These are phyloP conservation scores for Botryotinia globosa DNA, from an alignment of 2,329 filamentous ascomycete species.

Conservation along the genomic window DNA sequence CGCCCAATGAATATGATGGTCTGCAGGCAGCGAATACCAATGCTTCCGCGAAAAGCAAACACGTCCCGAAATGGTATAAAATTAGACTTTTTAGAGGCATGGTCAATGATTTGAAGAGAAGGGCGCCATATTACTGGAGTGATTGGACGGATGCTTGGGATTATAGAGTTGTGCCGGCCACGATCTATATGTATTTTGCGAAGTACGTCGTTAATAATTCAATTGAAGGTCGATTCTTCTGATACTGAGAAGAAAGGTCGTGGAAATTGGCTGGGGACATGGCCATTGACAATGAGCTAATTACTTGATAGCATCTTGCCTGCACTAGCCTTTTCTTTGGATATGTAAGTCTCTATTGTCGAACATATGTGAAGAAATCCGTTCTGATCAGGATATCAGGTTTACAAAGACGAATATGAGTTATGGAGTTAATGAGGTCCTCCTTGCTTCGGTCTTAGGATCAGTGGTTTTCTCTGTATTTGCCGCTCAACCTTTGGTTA, in stretches of 20 bases:
- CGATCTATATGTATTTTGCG: conserved; percentile 92
- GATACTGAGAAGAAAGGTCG: background rate
- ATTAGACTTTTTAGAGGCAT: conserved; percentile 75
- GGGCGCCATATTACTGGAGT: conserved; percentile 74
- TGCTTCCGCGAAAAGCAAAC: conserved; percentile 26
- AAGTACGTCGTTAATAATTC: conserved; percentile 54
- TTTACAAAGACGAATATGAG: conserved; percentile 81
- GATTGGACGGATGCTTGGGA: conserved; percentile 89
- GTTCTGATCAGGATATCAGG: conserved; percentile 26
- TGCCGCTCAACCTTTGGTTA: conserved; percentile 81
- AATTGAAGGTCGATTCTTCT: background rate
- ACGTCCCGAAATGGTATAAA: conserved; percentile 62
- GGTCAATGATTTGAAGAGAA: conserved; percentile 70
- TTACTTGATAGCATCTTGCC: conserved; percentile 66
- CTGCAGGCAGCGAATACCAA: conserved; percentile 22
- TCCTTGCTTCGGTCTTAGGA: conserved; percentile 81
- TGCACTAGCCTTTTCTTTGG: conserved; percentile 82
- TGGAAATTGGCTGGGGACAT: background rate
- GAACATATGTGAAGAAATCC: background rate
- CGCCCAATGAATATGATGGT: conserved; percentile 17
- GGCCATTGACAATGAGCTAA: background rate
- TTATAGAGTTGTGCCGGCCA: conserved; percentile 82
- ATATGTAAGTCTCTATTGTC: conserved; percentile 56
- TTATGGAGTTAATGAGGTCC: conserved; percentile 87
- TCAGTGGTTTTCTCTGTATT: conserved; percentile 77